A percentile compares a stretch with the other conserved stretches of the same genome.
Conservation (phyloP, 1,139 yeast species). For the Pichia sp. region DNA sequence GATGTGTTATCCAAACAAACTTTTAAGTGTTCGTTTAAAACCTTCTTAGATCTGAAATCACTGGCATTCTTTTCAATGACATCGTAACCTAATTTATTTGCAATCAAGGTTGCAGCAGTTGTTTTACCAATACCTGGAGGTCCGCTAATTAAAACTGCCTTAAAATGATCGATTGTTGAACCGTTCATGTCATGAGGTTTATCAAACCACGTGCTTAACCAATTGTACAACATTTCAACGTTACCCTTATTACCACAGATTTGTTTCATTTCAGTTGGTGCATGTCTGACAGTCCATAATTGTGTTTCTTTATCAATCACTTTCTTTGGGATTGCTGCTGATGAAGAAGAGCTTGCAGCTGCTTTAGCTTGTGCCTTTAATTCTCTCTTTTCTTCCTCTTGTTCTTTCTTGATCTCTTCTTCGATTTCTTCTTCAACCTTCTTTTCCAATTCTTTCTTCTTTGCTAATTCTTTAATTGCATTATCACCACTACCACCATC, state of each 20-base stretch:
- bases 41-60: slow-evolving; percentile 83
- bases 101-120: slow-evolving; percentile 74
- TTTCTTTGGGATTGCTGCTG: slow-evolving; percentile 10
- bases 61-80: slow-evolving; percentile 78
- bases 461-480: slow-evolving; percentile 70
- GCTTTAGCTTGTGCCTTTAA: slow-evolving; percentile 8
- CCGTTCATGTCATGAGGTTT: slow-evolving; percentile 49
- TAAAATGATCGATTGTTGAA: slow-evolving; percentile 39
- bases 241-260: slow-evolving; percentile 90
- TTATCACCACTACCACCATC: slow-evolving; percentile 85
- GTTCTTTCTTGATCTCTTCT: slow-evolving; percentile 22
- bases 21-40: slow-evolving; percentile 66
- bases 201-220: slow-evolving; percentile 80
- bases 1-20: slow-evolving; percentile 80
- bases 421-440: slow-evolving; percentile 36
- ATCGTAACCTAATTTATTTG: slow-evolving; percentile 67
- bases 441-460: slow-evolving; percentile 52
- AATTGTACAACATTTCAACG: slow-evolving; percentile 59
- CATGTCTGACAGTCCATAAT: slow-evolving; percentile 92
- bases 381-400: slow-evolving; percentile 6
- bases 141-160: slow-evolving; percentile 86
- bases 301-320: slow-evolving; percentile 46
- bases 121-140: slow-evolving; percentile 89
- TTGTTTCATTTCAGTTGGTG: slow-evolving; percentile 73
- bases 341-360: slow-evolving; percentile 8